Evolutionary conservation across 805 yeast genomes (phyloP).

Genomic region (Metahyphopichia silvanorum): DNA sequence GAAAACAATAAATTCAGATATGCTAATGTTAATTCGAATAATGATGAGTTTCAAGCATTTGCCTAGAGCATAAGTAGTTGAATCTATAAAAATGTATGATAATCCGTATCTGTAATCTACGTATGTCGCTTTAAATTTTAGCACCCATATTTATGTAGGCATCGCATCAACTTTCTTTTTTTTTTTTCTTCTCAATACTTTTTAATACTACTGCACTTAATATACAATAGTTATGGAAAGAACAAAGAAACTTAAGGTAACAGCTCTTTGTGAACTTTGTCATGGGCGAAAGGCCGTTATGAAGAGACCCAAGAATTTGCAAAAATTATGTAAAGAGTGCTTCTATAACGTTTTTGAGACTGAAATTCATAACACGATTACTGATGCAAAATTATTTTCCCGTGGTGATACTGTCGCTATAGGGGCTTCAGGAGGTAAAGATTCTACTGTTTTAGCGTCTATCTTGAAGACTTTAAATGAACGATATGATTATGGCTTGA

Average conservation of each 20-base stretch:
- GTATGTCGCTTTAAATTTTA: too few relatives aligned
- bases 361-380: slow-evolving; percentile 89
- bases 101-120: too few relatives aligned
- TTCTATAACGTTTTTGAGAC: slow-evolving; percentile 90
- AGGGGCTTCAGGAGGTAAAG: slow-evolving; percentile 99
- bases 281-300: slow-evolving; percentile 78
- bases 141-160: too few relatives aligned
- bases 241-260: slow-evolving; percentile 28
- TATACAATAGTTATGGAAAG: slow-evolving; percentile 5
- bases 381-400: slow-evolving; percentile 62
- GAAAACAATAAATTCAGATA: slow-evolving; percentile 40
- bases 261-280: slow-evolving; percentile 77
- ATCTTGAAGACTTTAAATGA: slow-evolving; percentile 85
- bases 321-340: slow-evolving; percentile 86
- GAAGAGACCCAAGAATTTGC: slow-evolving; percentile 88
- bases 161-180: slow-evolving; percentile 1
- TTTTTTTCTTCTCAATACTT: slow-evolving; percentile 1
- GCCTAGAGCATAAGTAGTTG: too few relatives aligned
- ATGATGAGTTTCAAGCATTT: slow-evolving; percentile 41
- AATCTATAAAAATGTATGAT: too few relatives aligned
- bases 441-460: slow-evolving; percentile 91
- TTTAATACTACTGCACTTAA: background rate
- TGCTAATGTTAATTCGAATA: slow-evolving; percentile 41
- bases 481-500: slow-evolving; percentile 82
- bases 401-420: slow-evolving; percentile 89